phyloP scores from a whole-genome alignment of 2,329 filamentous ascomycete species.

The Shiraia sp. region DNA sequence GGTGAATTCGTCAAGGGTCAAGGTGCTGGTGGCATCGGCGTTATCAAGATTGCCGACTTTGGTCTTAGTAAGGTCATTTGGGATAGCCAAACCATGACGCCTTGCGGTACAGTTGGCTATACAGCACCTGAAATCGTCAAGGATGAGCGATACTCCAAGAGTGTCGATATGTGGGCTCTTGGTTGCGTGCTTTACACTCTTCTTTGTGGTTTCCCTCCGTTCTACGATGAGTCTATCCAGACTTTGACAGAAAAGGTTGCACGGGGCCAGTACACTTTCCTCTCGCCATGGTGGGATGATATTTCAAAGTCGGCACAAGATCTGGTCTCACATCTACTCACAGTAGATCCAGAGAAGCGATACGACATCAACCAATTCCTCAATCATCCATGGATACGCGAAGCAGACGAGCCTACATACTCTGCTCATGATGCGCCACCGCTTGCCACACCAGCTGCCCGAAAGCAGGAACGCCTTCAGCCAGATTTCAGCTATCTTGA shows the following conservation, averaged over 20 bases:
- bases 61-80: constrained; percentile 97
- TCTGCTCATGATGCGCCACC: constrained; percentile 72
- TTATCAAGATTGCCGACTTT: constrained; percentile 98
- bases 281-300: constrained; percentile 99
- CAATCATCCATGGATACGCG: constrained; percentile 88
- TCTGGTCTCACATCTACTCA: constrained; percentile 87
- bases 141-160: constrained; percentile 97
- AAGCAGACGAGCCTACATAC: constrained; percentile 68
- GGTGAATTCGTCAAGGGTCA: constrained; percentile 84
- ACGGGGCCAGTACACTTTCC: constrained; percentile 92
- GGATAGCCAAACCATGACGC: constrained; percentile 98
- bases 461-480: constrained; percentile 62
- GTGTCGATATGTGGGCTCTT: constrained; percentile 98
- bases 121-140: constrained; percentile 98
- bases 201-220: constrained; percentile 95
- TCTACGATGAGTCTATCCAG: constrained; percentile 98
- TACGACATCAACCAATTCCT: constrained; percentile 94
- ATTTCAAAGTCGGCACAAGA: constrained; percentile 96
- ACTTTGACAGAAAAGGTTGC: constrained; percentile 97
- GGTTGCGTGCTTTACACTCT: constrained; percentile 97
- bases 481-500: constrained; percentile 59
- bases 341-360: constrained; percentile 91
- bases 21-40: constrained; percentile 87
- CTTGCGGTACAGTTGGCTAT: constrained; percentile 98
- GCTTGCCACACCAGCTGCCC: constrained; percentile 67